phyloP scores from a whole-genome alignment of 1,284 basidiomycete genomes.

The Thecaphora frezii region DNA sequence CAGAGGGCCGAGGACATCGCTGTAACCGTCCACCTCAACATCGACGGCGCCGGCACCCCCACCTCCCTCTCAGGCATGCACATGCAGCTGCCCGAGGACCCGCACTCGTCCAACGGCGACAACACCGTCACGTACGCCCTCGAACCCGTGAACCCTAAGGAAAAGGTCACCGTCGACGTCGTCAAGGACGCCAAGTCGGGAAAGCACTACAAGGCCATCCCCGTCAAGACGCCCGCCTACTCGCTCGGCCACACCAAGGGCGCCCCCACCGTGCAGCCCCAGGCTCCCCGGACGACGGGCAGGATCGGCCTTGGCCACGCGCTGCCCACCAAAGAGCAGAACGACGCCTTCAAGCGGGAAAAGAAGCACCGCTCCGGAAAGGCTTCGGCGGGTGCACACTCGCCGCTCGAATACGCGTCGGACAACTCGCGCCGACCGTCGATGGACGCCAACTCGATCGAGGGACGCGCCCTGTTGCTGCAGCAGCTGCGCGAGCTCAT shows the following conservation, averaged over 20 bases:
- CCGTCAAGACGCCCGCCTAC: constrained; percentile 21
- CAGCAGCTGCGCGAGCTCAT: constrained; percentile 29
- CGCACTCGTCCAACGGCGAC: background rate
- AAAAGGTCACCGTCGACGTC: constrained; percentile 13
- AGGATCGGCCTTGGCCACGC: constrained; percentile 33
- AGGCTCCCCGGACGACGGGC: constrained; percentile 9
- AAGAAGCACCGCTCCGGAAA: constrained; percentile 7
- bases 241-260: constrained; percentile 34
- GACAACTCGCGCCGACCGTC: constrained; percentile 8
- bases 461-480: constrained; percentile 26
- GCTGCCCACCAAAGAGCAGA: constrained; percentile 33
- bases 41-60: background rate
- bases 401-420: background rate
- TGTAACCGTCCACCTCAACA: background rate
- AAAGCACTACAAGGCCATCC: constrained; percentile 38
- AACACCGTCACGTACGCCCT: constrained; percentile 16
- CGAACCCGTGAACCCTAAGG: constrained; percentile 15
- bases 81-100: background rate
- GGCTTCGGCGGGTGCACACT: background rate
- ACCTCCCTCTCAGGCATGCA: background rate
- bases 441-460: constrained; percentile 29
- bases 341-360: constrained; percentile 24
- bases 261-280: constrained; percentile 14
- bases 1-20: background rate
- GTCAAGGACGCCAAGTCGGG: constrained; percentile 40